A percentile compares a stretch with the other conserved stretches of the same genome.
These are phyloP conservation scores for Rhipidocladum racemiflorum DNA, from an alignment of 176 grass and related monocot genomes.

Conservation along the genomic window DNA sequence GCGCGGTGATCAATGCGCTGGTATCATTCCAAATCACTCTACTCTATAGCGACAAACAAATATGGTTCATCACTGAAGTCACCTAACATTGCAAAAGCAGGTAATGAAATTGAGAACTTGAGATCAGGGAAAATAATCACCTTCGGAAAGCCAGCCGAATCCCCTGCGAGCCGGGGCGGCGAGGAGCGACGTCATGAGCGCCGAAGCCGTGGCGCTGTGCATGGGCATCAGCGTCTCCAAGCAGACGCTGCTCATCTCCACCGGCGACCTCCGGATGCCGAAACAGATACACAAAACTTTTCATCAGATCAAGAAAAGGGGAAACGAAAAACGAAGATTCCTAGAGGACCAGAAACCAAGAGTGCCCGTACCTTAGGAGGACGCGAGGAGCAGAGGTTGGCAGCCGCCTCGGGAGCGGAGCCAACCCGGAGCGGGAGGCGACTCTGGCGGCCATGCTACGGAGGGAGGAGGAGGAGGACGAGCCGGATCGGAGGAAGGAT, in stretches of 20 bases:
- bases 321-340: background rate
- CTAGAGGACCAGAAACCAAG: background rate
- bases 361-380: conserved; percentile 48
- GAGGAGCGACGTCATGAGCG: conserved; percentile 88
- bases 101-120: background rate
- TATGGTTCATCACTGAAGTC: background rate
- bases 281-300: background rate
- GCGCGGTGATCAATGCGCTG: background rate
- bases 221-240: conserved; percentile 78
- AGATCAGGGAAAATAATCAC: conserved; percentile 27
- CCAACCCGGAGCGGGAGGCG: conserved; percentile 32
- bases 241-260: conserved; percentile 79
- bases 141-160: conserved; percentile 73
- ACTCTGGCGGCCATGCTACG: conserved; percentile 29
- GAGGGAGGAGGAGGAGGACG: conserved; percentile 40
- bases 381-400: conserved; percentile 19
- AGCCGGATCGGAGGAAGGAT: conserved; percentile 63
- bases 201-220: conserved; percentile 88
- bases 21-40: conserved; percentile 15
- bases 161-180: conserved; percentile 48
- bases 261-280: conserved; percentile 49
- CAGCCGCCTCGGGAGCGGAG: conserved; percentile 34
- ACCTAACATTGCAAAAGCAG: background rate
- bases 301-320: background rate
- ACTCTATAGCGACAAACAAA: background rate